Base-by-base conservation (phyloP, 352 stramenopile genomes). In the Globisporangium orthogonon region DNA sequence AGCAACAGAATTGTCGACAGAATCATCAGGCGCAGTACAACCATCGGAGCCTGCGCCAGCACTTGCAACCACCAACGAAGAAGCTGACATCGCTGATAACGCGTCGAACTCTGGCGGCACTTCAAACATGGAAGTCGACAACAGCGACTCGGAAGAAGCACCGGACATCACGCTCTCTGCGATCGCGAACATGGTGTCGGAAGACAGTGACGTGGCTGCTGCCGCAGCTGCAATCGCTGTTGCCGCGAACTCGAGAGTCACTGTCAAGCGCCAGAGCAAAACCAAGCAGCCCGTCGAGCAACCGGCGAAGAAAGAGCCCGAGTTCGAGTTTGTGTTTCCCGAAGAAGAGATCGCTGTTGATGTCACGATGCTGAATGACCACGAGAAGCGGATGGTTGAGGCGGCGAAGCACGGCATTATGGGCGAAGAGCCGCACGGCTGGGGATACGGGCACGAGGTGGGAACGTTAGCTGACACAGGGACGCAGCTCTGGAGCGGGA, bases 151-250 rank as follows among this genome's bases (percentile, higher is more conserved):
- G 7, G 83, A 93, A 49, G 83, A 91, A 13, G 71, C 79, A 43
- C 67, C 81, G 0, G 82, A 88, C 61, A 85, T 94, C 49, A 90
- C 81, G 17, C 64, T 92, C 11, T 90, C 80, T 6, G 80, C 81
- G 15, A 91, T 92, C 53, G 84, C 84, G n/a, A 87, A 92, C 56
- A 94, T 94, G 83, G 83, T 89, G 30, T 83, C 69, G 15, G 84
- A 92, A 61, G 84, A 94, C 65, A 89, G 65, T 30, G 80, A 89
- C 51, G 78, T 87, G 7, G 73, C 83, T n/a, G 55, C 74, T 46
- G 70, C 72, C 10, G 69, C 74, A 33, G 67, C 75, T 54, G 71
- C 80, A 30, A 78, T 89, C 50, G 61, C 67, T 30, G 63, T 77
- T 37, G 72, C 65, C 17, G 66, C 79, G 15, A 61, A 62, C 48